Percentiles rank a stretch among this genome's conserved stretches.
Conservation (phyloP, 1,139 yeast species). For the Lodderomyces elongisporus region DNA sequence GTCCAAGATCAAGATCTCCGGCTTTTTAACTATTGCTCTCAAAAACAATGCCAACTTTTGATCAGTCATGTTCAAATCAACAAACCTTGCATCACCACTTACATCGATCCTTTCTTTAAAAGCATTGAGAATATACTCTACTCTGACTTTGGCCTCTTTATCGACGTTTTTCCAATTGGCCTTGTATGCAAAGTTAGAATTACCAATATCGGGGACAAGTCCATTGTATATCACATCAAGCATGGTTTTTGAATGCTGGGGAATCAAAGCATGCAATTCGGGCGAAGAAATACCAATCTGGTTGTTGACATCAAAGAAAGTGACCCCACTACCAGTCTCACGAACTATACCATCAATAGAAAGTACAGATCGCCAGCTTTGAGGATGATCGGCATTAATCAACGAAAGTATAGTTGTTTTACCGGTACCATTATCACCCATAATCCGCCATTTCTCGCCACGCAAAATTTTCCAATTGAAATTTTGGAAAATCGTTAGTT, state of each 20-base stretch:
- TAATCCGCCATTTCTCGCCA: slow-evolving; percentile 84
- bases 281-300: slow-evolving; percentile 88
- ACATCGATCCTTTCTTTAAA: slow-evolving; percentile 27
- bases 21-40: slow-evolving; percentile 71
- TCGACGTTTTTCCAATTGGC: slow-evolving; percentile 16
- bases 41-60: slow-evolving; percentile 77
- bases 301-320: slow-evolving; percentile 74
- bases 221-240: slow-evolving; percentile 70
- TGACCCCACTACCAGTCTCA: slow-evolving; percentile 62
- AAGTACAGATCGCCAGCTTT: slow-evolving; percentile 79
- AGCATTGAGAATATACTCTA: slow-evolving; percentile 16
- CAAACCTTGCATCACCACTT: slow-evolving; percentile 37
- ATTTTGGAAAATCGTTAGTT: slow-evolving; percentile 49
- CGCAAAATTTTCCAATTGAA: slow-evolving; percentile 61
- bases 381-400: slow-evolving; percentile 93
- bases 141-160: slow-evolving; percentile 8
- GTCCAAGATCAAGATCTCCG: slow-evolving; percentile 74
- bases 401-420: slow-evolving; percentile 82
- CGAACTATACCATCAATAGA: slow-evolving; percentile 63
- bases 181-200: slow-evolving; percentile 35
- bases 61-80: slow-evolving; percentile 57
- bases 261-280: slow-evolving; percentile 82
- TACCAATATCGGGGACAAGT: slow-evolving; percentile 52
- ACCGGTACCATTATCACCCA: slow-evolving; percentile 91
- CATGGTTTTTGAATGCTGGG: slow-evolving; percentile 47